Conservation (phyloP, 2,329 filamentous ascomycete species). For the Colletotrichum chlorophyti region DNA sequence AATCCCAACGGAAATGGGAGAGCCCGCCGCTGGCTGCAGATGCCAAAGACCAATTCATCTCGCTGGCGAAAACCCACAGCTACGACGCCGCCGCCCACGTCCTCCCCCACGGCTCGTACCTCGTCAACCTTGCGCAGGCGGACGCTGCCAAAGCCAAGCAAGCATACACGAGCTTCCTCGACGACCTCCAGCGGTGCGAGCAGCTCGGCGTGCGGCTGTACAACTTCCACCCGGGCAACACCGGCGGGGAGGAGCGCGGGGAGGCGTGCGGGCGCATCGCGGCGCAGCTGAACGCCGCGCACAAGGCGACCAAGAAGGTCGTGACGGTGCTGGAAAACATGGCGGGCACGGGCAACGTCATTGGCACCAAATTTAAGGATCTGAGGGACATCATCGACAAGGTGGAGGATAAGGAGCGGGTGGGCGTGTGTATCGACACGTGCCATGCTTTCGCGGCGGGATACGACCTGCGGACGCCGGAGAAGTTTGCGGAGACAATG, state of each 20-base stretch:
- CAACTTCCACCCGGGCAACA: slow-evolving; percentile 95
- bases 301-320: slow-evolving; percentile 77
- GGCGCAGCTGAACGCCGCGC: slow-evolving; percentile 80
- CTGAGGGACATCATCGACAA: slow-evolving; percentile 82
- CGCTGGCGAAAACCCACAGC: slow-evolving; percentile 69
- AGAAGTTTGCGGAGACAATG: slow-evolving; percentile 76
- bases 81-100: slow-evolving; percentile 78
- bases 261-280: slow-evolving; percentile 83
- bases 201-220: slow-evolving; percentile 88
- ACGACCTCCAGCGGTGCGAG: slow-evolving; percentile 88
- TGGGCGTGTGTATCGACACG: slow-evolving; percentile 95
- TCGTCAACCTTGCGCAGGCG: slow-evolving; percentile 91
- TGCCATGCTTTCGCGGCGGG: slow-evolving; percentile 96
- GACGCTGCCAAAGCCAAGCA: slow-evolving; percentile 82
- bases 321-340: slow-evolving; percentile 93
- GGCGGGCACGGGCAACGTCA: slow-evolving; percentile 87
- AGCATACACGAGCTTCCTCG: slow-evolving; percentile 84
- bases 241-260: slow-evolving; percentile 69
- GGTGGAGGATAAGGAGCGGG: slow-evolving; percentile 80
- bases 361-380: slow-evolving; percentile 87
- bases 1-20: slow-evolving; percentile 94
- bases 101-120: slow-evolving; percentile 93
- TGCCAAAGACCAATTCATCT: slow-evolving; percentile 72
- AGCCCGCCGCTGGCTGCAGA: slow-evolving; percentile 78
- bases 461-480: slow-evolving; percentile 82